phyloP scores from a whole-genome alignment of 139 green algal genomes.

The Chlorella sp. region DNA sequence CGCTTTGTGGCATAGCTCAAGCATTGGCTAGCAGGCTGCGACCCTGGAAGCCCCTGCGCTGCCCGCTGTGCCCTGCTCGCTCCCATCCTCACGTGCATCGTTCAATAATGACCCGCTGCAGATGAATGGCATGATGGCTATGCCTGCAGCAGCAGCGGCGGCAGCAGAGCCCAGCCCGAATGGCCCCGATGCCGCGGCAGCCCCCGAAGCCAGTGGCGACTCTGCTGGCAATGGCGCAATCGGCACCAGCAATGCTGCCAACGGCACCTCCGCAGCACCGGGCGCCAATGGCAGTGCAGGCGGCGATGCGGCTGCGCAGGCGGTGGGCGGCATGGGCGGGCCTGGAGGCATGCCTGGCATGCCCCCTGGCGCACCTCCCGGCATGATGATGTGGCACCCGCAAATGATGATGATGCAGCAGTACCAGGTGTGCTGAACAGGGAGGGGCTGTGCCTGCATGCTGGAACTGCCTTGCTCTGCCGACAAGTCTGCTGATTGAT shows the following conservation, averaged over 20 bases:
- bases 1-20: no score
- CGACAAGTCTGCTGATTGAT: no score
- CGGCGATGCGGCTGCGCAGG: neutral
- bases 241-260: neutral
- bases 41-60: no score
- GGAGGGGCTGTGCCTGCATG: no score
- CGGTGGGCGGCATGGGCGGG: neutral
- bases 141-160: neutral
- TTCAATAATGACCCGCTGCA: neutral
- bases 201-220: neutral
- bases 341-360: slow-evolving; percentile 1
- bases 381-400: slow-evolving; percentile 37
- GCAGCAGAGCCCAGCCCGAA: slow-evolving; percentile 1
- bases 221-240: neutral
- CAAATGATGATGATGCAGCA: slow-evolving; percentile 41
- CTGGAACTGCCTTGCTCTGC: no score
- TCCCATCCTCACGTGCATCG: neutral
- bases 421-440: slow-evolving; percentile 25
- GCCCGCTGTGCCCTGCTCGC: neutral
- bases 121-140: slow-evolving; percentile 17
- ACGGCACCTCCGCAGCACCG: neutral
- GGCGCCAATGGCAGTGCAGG: neutral
- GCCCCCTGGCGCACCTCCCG: neutral
- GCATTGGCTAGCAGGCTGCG: no score
- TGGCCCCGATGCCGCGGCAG: neutral